Base-by-base conservation (phyloP, 352 stramenopile species). In the Phytophthora melonis region DNA sequence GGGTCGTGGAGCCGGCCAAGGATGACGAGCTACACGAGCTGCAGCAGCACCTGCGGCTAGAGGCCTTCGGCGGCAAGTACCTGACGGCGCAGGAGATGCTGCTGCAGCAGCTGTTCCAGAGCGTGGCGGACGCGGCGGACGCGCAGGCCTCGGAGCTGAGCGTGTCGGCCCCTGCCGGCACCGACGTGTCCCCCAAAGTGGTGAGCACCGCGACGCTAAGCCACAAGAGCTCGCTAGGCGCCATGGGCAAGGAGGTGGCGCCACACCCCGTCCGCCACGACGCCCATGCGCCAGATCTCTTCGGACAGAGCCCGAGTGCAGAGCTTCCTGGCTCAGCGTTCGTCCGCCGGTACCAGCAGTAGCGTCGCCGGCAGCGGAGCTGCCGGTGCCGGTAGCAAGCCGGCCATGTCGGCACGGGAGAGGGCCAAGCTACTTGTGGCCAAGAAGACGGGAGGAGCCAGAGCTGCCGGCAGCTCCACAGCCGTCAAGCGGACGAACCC, bases 311-410 rank as follows among this genome's bases (percentile, higher is more conserved):
- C 86, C 59, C 75, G 83, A 45, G 84, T 91, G 10, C 87, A 92
- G 76, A 89, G 82, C 70, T 92, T 91, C 65, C 45, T 92, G 32
- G 71, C 81, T 30, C 88, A 90, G 61, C 86, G 83, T 1, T 81
- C 74, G 21, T 68, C 67, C 14, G 23, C 30, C 70, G 2, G 54
- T 18, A 11, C n/a, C n/a, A n/a, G n/a, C n/a, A n/a, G n/a, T n/a
- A n/a, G n/a, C n/a, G 60, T 11, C 27, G 53, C 39, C 7, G 43
- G 18, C 1, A 27, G 32, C 18, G 67, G 45, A 0, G 16, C 34
- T 10, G 34, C 49, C 47, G 3, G 32, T 47, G 36, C 60, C 5
- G 72, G 55, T 1, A 49, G 72, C 1, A 89, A 82, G 19, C 74
- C 81, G 2, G 61, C 73, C 39, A 75, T 93, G 62, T 93, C 86